phyloP scores from a whole-genome alignment of 2,329 filamentous ascomycete species.

The Cercospora sojina region DNA sequence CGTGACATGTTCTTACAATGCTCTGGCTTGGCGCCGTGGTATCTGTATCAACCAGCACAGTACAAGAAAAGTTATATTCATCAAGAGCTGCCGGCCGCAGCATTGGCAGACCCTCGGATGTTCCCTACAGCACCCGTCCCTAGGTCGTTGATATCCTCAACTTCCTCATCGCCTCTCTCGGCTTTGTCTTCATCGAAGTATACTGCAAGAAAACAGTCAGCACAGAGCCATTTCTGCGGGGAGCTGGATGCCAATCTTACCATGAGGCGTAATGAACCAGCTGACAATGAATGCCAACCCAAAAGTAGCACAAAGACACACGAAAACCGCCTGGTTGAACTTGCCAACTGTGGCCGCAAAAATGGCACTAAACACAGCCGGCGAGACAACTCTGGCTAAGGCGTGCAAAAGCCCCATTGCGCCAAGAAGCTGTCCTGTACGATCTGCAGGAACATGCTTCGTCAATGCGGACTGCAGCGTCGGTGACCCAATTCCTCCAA shows the following conservation, averaged over 20 bases:
- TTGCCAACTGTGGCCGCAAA: slow-evolving; percentile 77
- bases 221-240: not conserved
- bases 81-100: slow-evolving; percentile 10
- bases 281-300: slow-evolving; percentile 63
- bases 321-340: slow-evolving; percentile 80
- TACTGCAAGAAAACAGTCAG: slow-evolving; percentile 12
- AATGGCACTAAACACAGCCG: slow-evolving; percentile 79
- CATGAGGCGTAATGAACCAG: slow-evolving; percentile 69
- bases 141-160: not conserved
- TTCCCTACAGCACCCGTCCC: not conserved
- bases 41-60: not conserved
- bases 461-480: slow-evolving; percentile 81
- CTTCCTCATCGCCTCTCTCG: slow-evolving; percentile 17
- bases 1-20: slow-evolving; percentile 7
- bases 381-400: slow-evolving; percentile 73
- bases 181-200: slow-evolving; percentile 25
- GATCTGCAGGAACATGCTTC: slow-evolving; percentile 83
- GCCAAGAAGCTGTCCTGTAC: slow-evolving; percentile 82
- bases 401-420: slow-evolving; percentile 84
- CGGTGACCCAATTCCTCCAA: slow-evolving; percentile 82
- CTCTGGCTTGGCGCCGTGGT: slow-evolving; percentile 10
- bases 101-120: slow-evolving; percentile 4
- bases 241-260: slow-evolving; percentile 53
- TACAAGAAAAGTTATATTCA: not conserved
- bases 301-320: slow-evolving; percentile 69